These are phyloP conservation scores for Inonotus obliquus DNA, from an alignment of 1,284 basidiomycete species.

Conservation along the genomic window DNA sequence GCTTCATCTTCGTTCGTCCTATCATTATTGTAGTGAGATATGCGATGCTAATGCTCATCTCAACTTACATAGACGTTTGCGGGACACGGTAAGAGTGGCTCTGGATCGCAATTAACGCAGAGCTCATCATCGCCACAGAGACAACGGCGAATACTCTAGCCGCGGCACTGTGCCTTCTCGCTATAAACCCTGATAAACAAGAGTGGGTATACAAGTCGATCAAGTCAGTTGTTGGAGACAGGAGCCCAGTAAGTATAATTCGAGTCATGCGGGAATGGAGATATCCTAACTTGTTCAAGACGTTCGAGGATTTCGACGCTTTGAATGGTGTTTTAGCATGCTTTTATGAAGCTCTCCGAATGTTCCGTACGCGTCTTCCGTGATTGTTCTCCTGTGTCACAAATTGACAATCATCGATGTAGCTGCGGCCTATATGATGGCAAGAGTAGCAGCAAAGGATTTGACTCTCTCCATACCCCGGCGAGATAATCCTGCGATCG, in stretches of 20 bases:
- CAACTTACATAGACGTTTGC: slow-evolving; percentile 18
- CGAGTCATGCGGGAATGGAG: not conserved
- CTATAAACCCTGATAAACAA: slow-evolving; percentile 20
- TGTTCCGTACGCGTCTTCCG: slow-evolving; percentile 18
- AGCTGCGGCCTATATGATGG: slow-evolving; percentile 14
- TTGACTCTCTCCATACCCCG: not conserved
- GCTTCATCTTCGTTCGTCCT: slow-evolving; percentile 15
- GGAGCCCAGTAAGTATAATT: slow-evolving; percentile 12
- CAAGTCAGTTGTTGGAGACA: slow-evolving; percentile 2
- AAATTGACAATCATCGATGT: no score
- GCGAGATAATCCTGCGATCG: slow-evolving; percentile 1
- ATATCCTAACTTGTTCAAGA: not conserved
- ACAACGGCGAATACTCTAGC: slow-evolving; percentile 22
- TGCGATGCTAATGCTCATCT: no score
- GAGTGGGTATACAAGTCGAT: slow-evolving; percentile 20
- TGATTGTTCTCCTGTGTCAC: not conserved
- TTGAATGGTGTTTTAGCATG: slow-evolving; percentile 18
- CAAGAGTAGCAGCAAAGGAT: slow-evolving; percentile 4
- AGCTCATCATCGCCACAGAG: slow-evolving; percentile 5
- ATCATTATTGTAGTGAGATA: no score
- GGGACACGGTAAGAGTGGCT: slow-evolving; percentile 18
- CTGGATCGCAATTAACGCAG: not conserved
- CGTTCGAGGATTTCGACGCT: slow-evolving; percentile 16
- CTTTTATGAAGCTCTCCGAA: slow-evolving; percentile 18
- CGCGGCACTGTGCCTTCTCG: slow-evolving; percentile 19